Evolutionary conservation across 192 early-diverging fungal genomes (phyloP).

Genomic region (Linnemannia schmuckeri): DNA sequence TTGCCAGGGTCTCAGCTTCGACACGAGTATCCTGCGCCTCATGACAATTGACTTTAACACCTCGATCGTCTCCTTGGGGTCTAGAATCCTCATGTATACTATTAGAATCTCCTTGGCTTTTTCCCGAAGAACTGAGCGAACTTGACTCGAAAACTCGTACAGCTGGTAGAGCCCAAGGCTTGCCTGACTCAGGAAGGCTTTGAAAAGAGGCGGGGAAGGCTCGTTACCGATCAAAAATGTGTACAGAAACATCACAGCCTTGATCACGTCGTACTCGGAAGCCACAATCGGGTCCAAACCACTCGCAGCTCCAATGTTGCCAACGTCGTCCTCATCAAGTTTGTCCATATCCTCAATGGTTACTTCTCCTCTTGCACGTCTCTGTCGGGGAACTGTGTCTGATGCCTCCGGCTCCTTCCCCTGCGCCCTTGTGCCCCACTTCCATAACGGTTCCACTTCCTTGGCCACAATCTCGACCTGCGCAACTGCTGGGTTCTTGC

Average conservation of each 20-base stretch:
- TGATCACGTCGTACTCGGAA: slow-evolving; percentile 58
- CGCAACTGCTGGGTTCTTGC: slow-evolving; percentile 61
- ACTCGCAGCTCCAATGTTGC: slow-evolving; percentile 2
- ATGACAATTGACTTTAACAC: slow-evolving; percentile 63
- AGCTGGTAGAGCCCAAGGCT: slow-evolving; percentile 70
- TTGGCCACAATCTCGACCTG: slow-evolving; percentile 64
- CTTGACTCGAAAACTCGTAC: slow-evolving; percentile 61
- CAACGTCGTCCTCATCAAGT: slow-evolving; percentile 10
- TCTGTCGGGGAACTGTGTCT: slow-evolving; percentile 23
- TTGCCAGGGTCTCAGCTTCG: slow-evolving; percentile 33
- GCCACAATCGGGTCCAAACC: slow-evolving; percentile 58
- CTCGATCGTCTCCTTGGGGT: slow-evolving; percentile 44
- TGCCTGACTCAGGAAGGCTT: slow-evolving; percentile 64
- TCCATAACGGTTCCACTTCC: slow-evolving; percentile 45
- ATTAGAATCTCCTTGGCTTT: slow-evolving; percentile 61
- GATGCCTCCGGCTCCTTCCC: slow-evolving; percentile 19
- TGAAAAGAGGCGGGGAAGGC: slow-evolving; percentile 68
- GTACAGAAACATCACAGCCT: slow-evolving; percentile 63
- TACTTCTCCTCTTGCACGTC: not conserved
- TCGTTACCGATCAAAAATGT: slow-evolving; percentile 71
- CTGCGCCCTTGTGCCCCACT: slow-evolving; percentile 38
- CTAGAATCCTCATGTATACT: slow-evolving; percentile 63
- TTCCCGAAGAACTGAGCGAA: slow-evolving; percentile 60
- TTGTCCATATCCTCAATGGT: slow-evolving; percentile 8
- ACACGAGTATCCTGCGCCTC: slow-evolving; percentile 40